Evolutionary conservation across 768 basidiomycete genomes (phyloP), one percentile per base, ranked within the genome.

Genomic region (Plicaturopsis crispa): DNA sequence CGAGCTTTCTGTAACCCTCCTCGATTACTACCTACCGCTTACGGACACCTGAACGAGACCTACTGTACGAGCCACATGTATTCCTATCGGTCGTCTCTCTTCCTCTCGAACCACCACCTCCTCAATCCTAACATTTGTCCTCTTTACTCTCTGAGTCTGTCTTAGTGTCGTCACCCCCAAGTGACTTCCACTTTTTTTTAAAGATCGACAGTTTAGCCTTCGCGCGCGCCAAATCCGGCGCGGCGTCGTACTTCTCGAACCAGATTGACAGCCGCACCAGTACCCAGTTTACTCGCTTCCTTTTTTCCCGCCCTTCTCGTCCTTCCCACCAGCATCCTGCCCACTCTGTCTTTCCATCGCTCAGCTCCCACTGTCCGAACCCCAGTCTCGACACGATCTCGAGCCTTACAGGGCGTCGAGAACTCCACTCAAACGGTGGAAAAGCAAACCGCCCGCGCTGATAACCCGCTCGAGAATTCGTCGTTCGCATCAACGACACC

Each of bases 171-270:
- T 19, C 5, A 16, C 4, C 8, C 18, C 35, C 18, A 20, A 21
- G 17, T 14, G 21, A n/a, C 14, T 34, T 36, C 35, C 35, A 36
- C 35, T 36, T 36, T 36, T 36, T 36, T 36, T 18, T 13, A 36
- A 36, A 19, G 16, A n/a, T 13, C 33, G 8, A 34, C 33, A 18
- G 17, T 7, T 10, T 7, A 10, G 33, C 8, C 8, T 21, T 17
- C n/a, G 8, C 6, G 21, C 35, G 17, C 16, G 21, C 21, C n/a
- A 7, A 17, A n/a, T 20, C 18, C 6, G 13, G 13, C 17, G 6
- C 21, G 22, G 7, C n/a, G 35, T 8, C 18, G 21, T 21, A 16
- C 16, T 19, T 14, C 8, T 19, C n/a, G 8, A 7, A 23, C 35
- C 17, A 21, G 6, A 7, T 6, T 21, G 21, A 7, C 7, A n/a